Evolutionary conservation across 2,329 filamentous ascomycete species (phyloP).

Genomic region (Arthrobotrys megalospora): DNA sequence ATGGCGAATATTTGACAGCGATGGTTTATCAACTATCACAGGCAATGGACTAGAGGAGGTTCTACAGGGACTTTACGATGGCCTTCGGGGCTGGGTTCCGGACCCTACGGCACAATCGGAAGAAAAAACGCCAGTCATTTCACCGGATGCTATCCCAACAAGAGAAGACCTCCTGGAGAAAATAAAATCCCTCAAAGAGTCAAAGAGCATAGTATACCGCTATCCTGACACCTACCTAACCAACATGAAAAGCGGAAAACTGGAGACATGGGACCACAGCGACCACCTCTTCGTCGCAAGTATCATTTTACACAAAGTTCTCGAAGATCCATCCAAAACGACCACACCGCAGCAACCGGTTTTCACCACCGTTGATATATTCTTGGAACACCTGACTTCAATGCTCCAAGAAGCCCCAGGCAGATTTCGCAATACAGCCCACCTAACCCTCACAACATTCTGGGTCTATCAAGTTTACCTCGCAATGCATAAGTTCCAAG

Average conservation of each 20-base stretch:
- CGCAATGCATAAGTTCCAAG: conserved; percentile 64
- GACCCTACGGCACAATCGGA: conserved; percentile 7
- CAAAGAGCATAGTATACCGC: conserved; percentile 24
- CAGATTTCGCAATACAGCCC: conserved; percentile 66
- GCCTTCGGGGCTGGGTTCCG: conserved; percentile 62
- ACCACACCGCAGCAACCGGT: conserved; percentile 62
- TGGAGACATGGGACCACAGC: conserved; percentile 66
- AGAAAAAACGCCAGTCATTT: conserved; percentile 1
- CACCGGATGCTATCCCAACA: conserved; percentile 33
- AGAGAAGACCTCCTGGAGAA: conserved; percentile 33
- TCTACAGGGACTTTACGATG: conserved; percentile 43
- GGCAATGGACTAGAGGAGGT: conserved; percentile 56
- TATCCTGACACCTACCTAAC: conserved; percentile 64
- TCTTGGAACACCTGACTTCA: conserved; percentile 64
- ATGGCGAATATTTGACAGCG: conserved; percentile 44
- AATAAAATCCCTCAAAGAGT: conserved; percentile 10
- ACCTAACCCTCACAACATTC: conserved; percentile 66
- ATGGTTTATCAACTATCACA: conserved; percentile 14
- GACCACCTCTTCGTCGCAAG: conserved; percentile 66
- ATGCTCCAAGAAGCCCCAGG: conserved; percentile 64
- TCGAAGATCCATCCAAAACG: conserved; percentile 54
- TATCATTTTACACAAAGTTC: conserved; percentile 65
- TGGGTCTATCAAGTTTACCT: conserved; percentile 67
- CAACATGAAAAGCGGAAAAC: conserved; percentile 64
- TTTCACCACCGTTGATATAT: conserved; percentile 65